These are phyloP conservation scores for Cichorium intybus DNA, from an alignment of 140 eudicot species.

Conservation along the genomic window DNA sequence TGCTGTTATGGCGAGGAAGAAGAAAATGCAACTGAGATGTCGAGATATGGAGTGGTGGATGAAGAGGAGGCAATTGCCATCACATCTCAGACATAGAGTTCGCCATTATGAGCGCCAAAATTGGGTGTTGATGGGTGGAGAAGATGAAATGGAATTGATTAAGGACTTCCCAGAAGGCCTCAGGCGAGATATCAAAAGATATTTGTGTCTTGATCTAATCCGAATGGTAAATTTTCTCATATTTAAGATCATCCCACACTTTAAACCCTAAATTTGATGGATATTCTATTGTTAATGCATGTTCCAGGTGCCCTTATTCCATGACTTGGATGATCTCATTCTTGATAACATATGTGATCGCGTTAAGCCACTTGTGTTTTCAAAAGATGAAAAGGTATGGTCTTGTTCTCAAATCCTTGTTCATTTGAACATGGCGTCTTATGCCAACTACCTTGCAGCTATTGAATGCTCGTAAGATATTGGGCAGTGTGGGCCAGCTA, in stretches of 20 bases:
- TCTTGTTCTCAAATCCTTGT: neutral
- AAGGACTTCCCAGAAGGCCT: conserved; percentile 95
- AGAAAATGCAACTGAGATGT: conserved; percentile 88
- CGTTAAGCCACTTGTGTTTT: conserved; percentile 74
- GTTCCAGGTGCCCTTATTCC: conserved; percentile 76
- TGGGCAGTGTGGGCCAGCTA: too few relatives aligned
- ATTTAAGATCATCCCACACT: neutral
- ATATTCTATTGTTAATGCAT: neutral
- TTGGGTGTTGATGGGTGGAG: conserved; percentile 85
- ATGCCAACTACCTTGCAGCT: neutral
- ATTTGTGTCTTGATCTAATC: conserved; percentile 76
- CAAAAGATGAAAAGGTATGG: conserved; percentile 81
- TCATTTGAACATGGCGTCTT: neutral
- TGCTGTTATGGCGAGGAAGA: conserved; percentile 91
- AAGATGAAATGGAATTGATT: conserved; percentile 84
- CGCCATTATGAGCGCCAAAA: conserved; percentile 86
- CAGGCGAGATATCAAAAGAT: conserved; percentile 86
- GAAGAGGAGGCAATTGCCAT: conserved; percentile 84
- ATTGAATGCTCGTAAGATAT: too few relatives aligned
- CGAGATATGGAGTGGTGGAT: conserved; percentile 99
- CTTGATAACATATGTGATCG: conserved; percentile 94
- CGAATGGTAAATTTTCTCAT: conserved; percentile 50
- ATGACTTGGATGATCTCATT: conserved; percentile 77
- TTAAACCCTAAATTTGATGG: neutral
- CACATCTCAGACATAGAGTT: conserved; percentile 75